Base-by-base conservation (phyloP, 441 rosid species). In the Populus tomentosa region DNA sequence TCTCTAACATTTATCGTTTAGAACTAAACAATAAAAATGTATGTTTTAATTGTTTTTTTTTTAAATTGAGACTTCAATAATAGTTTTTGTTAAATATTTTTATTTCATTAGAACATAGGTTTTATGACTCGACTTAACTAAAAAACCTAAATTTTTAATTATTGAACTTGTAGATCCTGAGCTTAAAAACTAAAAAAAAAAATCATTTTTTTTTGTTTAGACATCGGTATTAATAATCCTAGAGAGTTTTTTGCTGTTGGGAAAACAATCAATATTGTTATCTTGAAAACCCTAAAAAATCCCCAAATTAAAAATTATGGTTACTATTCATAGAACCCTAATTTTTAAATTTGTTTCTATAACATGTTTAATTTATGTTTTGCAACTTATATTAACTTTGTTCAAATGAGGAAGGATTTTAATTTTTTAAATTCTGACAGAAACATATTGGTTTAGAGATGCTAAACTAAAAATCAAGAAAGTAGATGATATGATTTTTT, bases 401-500 rank as follows among this genome's bases (percentile, higher is more conserved):
- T 33, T 5, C 2, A 33, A 1, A 33, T 6, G 7, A 33, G 7
- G 35, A 33, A 33, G 36, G 8, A 33, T 33, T 6, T 33, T 33
- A 33, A 33, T 33, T 6, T 33, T 33, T 33, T 33, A 33, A 33
- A 2, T 5, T 33, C 8, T 33, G 95, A 75, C 89, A 98, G 35
- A 94, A 89, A 85, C 81, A 95, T 75, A 78, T 82, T 65, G 98
- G 97, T 73, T 78, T 94, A 84, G 69, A 24, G 71, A 76, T 53
- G 62, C 69, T 16, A 81, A 32, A 68, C 36, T 82, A 32, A 87
- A 71, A 78, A 72, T 35, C 18, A 82, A 81, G 71, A 81, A 73
- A 81, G 84, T 73, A 7, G 94, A 93, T 64, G 97, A 77, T 93
- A 91, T 67, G 98, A 93, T 38, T 90, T 85, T 81, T 82, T 95